Conservation (phyloP, 148 eudicot genomes). For the Drosera capensis region DNA sequence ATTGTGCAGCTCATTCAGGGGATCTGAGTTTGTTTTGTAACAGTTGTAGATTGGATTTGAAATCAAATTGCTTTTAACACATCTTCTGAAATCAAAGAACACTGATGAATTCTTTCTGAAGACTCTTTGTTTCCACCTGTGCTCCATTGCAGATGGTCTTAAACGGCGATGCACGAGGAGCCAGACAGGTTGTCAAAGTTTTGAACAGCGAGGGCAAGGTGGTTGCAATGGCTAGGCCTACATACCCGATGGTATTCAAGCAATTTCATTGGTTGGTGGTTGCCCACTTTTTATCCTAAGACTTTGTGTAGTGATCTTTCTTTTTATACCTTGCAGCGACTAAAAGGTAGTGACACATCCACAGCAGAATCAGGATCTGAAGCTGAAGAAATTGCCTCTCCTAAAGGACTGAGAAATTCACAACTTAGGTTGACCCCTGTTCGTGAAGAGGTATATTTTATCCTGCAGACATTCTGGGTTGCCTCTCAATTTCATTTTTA, state of each 20-base stretch:
- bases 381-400: constrained; percentile 93
- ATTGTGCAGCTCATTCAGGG: not conserved
- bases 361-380: constrained; percentile 98
- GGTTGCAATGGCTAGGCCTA: constrained; percentile 86
- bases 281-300: not conserved
- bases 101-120: not conserved
- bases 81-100: too few relatives aligned
- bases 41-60: too few relatives aligned
- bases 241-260: constrained; percentile 53
- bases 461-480: not conserved
- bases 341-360: constrained; percentile 84
- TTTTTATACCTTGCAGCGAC: constrained; percentile 21
- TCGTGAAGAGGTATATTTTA: constrained; percentile 58
- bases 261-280: too few relatives aligned
- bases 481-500: not conserved
- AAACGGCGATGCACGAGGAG: constrained; percentile 64
- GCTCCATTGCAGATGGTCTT: constrained; percentile 55
- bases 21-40: too few relatives aligned
- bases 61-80: not conserved
- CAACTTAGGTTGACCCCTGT: constrained; percentile 73
- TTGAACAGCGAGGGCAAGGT: constrained; percentile 85
- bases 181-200: constrained; percentile 84
- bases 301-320: not conserved
- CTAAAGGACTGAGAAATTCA: constrained; percentile 55
- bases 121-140: not conserved